Evolutionary conservation across 2,329 filamentous ascomycete genomes (phyloP).

Genomic region (Chrysosporium keratinophilum): DNA sequence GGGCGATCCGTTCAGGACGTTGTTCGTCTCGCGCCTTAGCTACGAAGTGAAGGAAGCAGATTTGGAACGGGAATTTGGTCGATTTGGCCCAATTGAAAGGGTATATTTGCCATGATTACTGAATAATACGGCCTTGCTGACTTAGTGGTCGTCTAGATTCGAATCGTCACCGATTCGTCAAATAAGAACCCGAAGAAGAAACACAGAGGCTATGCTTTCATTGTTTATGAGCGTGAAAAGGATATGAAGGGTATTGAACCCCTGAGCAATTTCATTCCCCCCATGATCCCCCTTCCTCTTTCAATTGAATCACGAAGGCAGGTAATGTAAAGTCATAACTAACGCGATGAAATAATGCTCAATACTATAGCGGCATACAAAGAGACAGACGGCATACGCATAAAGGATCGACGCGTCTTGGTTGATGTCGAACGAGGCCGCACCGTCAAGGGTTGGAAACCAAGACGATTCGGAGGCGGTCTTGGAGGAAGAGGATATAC

Average conservation of each 20-base stretch:
- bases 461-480: constrained; percentile 80
- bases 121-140: neutral
- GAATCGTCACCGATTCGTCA: constrained; percentile 70
- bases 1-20: constrained; percentile 87
- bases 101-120: constrained; percentile 40
- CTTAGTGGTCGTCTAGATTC: constrained; percentile 50
- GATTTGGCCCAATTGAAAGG: constrained; percentile 87
- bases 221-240: constrained; percentile 92
- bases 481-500: constrained; percentile 90
- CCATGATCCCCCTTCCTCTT: constrained; percentile 16
- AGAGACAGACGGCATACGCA: constrained; percentile 74
- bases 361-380: constrained; percentile 74
- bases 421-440: constrained; percentile 94
- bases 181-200: constrained; percentile 70
- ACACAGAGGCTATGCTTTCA: constrained; percentile 87
- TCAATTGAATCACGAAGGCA: constrained; percentile 16
- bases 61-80: constrained; percentile 82
- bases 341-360: constrained; percentile 28
- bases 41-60: constrained; percentile 86
- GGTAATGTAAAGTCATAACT: constrained; percentile 25
- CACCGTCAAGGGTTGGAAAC: constrained; percentile 88
- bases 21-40: constrained; percentile 81
- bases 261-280: constrained; percentile 28
- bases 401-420: constrained; percentile 83
- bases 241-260: constrained; percentile 86